Percentiles rank a stretch among this genome's conserved stretches.
phyloP scores from a whole-genome alignment of 345 rosid species.

The Tarenaya hassleriana region DNA sequence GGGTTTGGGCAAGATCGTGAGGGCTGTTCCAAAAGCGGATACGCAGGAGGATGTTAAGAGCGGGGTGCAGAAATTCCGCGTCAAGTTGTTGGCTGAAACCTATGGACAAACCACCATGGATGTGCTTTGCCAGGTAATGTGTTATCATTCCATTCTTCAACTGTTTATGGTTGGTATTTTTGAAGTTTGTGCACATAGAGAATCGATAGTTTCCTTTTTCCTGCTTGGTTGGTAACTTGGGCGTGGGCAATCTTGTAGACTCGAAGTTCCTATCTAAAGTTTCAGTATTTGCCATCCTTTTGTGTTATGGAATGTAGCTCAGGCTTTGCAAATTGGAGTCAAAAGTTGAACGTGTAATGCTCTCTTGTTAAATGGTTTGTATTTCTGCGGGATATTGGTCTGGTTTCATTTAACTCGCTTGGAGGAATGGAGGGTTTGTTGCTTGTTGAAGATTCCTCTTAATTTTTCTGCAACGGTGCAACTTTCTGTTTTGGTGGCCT shows the following conservation, averaged over 20 bases:
- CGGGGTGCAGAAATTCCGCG: conserved; percentile 94
- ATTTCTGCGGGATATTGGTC: not conserved
- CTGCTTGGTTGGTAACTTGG: no score
- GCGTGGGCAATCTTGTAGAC: no score
- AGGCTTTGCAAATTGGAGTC: no score
- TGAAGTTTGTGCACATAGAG: no score
- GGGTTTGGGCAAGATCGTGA: conserved; percentile 61
- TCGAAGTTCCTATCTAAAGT: no score
- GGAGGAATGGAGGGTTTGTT: conserved; percentile 1
- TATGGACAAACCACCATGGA: conserved; percentile 82
- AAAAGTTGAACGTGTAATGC: not conserved
- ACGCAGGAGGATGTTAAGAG: conserved; percentile 67
- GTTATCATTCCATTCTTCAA: not conserved
- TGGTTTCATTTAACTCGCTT: not conserved
- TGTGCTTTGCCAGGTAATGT: conserved; percentile 83
- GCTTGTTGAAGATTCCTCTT: not conserved
- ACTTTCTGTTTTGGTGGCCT: no score
- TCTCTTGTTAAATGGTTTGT: not conserved
- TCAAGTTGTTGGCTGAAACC: conserved; percentile 78
- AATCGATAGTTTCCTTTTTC: no score
- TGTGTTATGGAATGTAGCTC: no score
- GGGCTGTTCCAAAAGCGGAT: conserved; percentile 90
- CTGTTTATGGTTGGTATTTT: not conserved
- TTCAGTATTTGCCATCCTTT: no score
- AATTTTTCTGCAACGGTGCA: no score